Conservation (phyloP, 805 yeast genomes). For the Naumovozyma baii region DNA sequence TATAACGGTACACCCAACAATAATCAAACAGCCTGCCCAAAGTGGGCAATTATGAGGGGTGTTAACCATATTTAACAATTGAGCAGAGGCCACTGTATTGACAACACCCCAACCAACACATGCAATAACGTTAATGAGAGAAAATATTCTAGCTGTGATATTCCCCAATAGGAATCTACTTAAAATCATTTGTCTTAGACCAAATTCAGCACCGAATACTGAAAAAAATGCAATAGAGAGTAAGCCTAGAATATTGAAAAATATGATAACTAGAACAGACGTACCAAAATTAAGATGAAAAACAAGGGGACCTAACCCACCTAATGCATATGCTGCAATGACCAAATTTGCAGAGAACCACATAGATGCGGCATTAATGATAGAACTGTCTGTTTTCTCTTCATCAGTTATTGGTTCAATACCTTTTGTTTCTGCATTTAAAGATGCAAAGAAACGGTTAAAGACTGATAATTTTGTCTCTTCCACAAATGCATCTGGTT, state of each 20-base stretch:
- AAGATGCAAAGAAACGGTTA: constrained; percentile 13
- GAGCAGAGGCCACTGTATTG: constrained; percentile 83
- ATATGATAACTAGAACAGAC: constrained; percentile 53
- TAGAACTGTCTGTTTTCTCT: constrained; percentile 58
- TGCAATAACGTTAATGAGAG: constrained; percentile 67
- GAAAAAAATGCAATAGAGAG: constrained; percentile 75
- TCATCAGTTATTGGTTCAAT: constrained; percentile 72
- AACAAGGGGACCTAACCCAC: constrained; percentile 56
- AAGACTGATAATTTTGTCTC: constrained; percentile 12
- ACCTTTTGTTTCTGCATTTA: constrained; percentile 59
- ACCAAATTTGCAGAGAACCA: constrained; percentile 89
- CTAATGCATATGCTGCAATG: constrained; percentile 71
- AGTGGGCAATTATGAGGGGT: constrained; percentile 51
- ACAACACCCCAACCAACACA: constrained; percentile 95
- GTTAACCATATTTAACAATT: constrained; percentile 68
- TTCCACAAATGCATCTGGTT: constrained; percentile 8
- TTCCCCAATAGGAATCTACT: constrained; percentile 74
- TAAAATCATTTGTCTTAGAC: constrained; percentile 78
- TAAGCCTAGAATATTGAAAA: constrained; percentile 66
- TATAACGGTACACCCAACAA: constrained; percentile 57
- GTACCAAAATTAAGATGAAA: constrained; percentile 69
- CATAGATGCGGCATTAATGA: constrained; percentile 69
- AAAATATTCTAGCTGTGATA: constrained; percentile 62
- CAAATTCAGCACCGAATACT: constrained; percentile 72
- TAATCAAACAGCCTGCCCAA: constrained; percentile 79